These are phyloP conservation scores for Helotiales sp. DNA, from an alignment of 2,329 filamentous ascomycete species.

Conservation along the genomic window DNA sequence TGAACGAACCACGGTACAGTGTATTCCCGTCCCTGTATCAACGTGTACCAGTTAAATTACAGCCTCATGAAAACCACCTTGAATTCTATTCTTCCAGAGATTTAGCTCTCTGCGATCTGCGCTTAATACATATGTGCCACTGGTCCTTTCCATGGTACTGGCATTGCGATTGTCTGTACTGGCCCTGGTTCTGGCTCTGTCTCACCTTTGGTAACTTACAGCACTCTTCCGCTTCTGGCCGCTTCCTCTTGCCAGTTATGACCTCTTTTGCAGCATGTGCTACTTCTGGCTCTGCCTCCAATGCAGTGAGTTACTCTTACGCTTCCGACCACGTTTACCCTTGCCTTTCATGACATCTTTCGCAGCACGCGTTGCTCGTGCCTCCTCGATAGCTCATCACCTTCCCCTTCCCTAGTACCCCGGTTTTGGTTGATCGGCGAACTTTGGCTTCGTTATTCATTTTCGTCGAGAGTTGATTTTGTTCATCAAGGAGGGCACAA, in stretches of 20 bases:
- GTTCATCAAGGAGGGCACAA: slow-evolving; percentile 40
- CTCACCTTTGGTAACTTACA: background rate
- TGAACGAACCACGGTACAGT: slow-evolving; percentile 27
- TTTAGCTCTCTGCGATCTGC: too few relatives aligned
- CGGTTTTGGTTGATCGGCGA: slow-evolving; percentile 26
- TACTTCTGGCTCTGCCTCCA: slow-evolving; percentile 5
- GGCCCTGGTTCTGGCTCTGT: background rate
- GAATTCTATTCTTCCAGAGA: too few relatives aligned
- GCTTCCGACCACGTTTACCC: slow-evolving; percentile 24
- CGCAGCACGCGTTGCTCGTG: slow-evolving; percentile 23
- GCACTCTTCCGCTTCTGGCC: background rate
- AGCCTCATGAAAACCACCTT: too few relatives aligned
- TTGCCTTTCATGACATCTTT: slow-evolving; percentile 23
- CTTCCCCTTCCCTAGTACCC: slow-evolving; percentile 25
- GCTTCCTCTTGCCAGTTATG: background rate
- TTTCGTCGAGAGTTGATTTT: slow-evolving; percentile 33
- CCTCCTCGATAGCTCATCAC: slow-evolving; percentile 37
- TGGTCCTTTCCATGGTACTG: slow-evolving; percentile 3
- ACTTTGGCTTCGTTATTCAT: slow-evolving; percentile 31
- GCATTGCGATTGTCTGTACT: background rate
- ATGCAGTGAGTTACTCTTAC: slow-evolving; percentile 25
- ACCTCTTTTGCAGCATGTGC: background rate
- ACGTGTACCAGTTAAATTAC: slow-evolving; percentile 28
- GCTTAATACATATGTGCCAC: slow-evolving; percentile 17
- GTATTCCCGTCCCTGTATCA: slow-evolving; percentile 24